Evolutionary conservation across 805 yeast genomes (phyloP), one percentile per base, ranked within the genome.

Genomic region (Clavispora santaluciae): DNA sequence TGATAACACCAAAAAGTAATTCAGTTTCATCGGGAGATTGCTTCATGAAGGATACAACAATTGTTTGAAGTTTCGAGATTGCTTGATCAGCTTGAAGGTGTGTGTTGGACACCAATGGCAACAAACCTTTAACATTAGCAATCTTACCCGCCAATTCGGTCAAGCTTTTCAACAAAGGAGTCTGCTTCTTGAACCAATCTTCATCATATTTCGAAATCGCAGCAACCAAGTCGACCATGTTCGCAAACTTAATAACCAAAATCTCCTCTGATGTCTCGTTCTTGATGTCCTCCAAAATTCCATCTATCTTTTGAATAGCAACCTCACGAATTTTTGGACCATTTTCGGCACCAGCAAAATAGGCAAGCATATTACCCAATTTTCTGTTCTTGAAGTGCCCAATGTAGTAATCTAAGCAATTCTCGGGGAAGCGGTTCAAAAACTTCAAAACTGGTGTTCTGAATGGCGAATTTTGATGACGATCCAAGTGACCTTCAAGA

Each of bases 371-470:
- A 16, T 79, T 72, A 47, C 85, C 95, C 54, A 70, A 72, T 54
- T 70, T 65, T 41, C 95, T 70, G 38, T 79, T 79, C 22, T 76
- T 74, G 59, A 84, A 75, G 54, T 83, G 81, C 22, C 76, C 76
- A 24, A 76, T 66, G 63, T 86, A 90, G 55, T 81, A 86, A 22
- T 78, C 79, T 38, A 79, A 69, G 4, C 95, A 75, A 49, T 90
- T 85, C 18, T 73, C 76, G 2, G 95, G 80, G 59, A 89, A 91
- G 44, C 96, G 70, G 60, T 89, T 79, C 62, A 93, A 66, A 55
- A 85, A 93, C 57, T 83, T 84, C 6, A 95, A 90, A 35, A 91
- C 77, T 3, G 99, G 96, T n/a, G 70, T 74, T 49, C 99, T 73
- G 70, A 93, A 90, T 3, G 98, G 97, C 1, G 97, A 87, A 31